Conservation (phyloP, 768 basidiomycete genomes). For the Boletus coccyginus region DNA sequence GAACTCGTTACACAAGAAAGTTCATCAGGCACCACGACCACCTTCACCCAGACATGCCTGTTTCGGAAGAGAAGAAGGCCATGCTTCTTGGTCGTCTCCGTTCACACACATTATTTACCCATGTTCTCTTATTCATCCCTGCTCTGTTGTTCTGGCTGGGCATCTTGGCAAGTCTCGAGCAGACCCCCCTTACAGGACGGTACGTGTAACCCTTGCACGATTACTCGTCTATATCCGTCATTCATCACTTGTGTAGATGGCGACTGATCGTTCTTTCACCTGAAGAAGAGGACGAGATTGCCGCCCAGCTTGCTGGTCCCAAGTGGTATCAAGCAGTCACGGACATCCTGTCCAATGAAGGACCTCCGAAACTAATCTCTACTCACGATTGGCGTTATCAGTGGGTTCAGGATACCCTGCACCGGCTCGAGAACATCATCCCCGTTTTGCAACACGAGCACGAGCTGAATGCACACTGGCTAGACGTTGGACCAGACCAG, state of each 20-base stretch:
- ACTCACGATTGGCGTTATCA: constrained; percentile 82
- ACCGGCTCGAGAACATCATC: constrained; percentile 71
- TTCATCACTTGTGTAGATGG: constrained; percentile 51
- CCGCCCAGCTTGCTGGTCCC: constrained; percentile 73
- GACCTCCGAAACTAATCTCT: constrained; percentile 61
- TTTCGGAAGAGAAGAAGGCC: constrained; percentile 53
- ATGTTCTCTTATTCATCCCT: constrained; percentile 60
- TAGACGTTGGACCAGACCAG: constrained; percentile 45
- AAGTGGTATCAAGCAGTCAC: constrained; percentile 87
- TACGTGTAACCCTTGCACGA: constrained; percentile 34
- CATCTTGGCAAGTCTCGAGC: constrained; percentile 69
- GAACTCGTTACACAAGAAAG: constrained; percentile 50
- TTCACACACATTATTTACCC: constrained; percentile 47
- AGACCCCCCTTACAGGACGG: constrained; percentile 85
- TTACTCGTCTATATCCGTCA: background rate
- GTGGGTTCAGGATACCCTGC: constrained; percentile 83
- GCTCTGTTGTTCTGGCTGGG: constrained; percentile 62
- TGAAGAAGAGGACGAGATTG: constrained; percentile 88
- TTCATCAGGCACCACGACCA: constrained; percentile 45
- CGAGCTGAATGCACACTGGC: constrained; percentile 55
- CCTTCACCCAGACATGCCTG: constrained; percentile 38
- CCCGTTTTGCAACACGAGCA: constrained; percentile 63
- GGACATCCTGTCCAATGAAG: constrained; percentile 69
- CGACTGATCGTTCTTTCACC: constrained; percentile 87
- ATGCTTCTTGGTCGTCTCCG: constrained; percentile 47